These are phyloP conservation scores for Przewalskia tangutica DNA, from an alignment of 257 asterid genomes.

Conservation along the genomic window DNA sequence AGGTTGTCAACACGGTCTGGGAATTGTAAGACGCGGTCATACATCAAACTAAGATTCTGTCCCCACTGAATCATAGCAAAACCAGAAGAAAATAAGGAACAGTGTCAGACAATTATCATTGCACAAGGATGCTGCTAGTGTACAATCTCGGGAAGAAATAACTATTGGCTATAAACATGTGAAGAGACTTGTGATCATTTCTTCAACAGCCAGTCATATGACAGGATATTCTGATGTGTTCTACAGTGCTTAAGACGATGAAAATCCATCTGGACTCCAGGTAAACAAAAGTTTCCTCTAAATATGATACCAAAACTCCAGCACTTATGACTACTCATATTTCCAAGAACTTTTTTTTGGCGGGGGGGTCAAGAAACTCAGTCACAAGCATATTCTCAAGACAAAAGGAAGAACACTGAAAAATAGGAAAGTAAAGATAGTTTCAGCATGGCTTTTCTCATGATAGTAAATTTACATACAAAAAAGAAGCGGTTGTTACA, in stretches of 20 bases:
- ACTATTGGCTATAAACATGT: background rate
- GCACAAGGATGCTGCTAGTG: background rate
- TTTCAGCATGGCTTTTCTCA: background rate
- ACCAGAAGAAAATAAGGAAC: background rate
- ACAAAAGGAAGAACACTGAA: background rate
- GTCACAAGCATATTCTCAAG: background rate
- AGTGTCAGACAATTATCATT: background rate
- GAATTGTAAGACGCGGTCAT: constrained; percentile 46
- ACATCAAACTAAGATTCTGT: constrained; percentile 42
- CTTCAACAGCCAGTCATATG: background rate
- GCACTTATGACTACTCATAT: background rate
- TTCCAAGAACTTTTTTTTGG: background rate
- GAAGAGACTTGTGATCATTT: background rate
- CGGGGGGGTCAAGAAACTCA: background rate
- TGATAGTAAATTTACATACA: background rate
- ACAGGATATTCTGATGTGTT: background rate
- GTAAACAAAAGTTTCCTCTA: background rate
- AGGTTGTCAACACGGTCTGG: constrained; percentile 62
- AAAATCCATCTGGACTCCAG: background rate
- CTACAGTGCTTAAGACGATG: background rate
- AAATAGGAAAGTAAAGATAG: background rate
- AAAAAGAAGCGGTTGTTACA: background rate
- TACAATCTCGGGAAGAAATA: background rate
- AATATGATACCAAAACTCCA: background rate
- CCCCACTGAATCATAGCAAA: constrained; percentile 50